Base-by-base conservation (phyloP, 805 yeast species). In the Komagataella pastoris region DNA sequence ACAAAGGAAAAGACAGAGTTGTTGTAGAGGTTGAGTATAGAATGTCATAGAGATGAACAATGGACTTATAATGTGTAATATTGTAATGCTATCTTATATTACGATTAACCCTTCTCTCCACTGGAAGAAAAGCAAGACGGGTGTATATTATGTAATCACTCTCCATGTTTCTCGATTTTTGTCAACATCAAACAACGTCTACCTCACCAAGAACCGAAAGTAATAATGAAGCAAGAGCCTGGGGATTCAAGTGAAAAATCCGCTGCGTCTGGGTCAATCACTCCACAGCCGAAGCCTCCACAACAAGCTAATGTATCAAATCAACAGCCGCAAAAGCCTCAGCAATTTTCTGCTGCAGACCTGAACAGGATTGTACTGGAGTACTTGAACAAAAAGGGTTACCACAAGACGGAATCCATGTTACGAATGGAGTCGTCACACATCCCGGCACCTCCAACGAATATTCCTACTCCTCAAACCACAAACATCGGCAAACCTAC, bases 401-500 rank as follows among this genome's bases (percentile, higher is more conserved):
- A 88, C 62, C 90, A 86, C 58, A 81, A 84, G 58, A 91, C 99
- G 0, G 99, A 93, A 65, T 89, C 96, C 2, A 87, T 90, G 83
- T 74, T 93, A 49, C 78, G 99, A 55, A 80, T 89, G 55, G 99
- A 93, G 64, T 78, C 84, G 56, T 75, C 88, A 0, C 81, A 84
- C 54, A 75, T 76, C 6, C 76, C 80, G 1, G 71, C 77, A 1
- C 75, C 78, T 6, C 69, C 81, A 10, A 68, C 68, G 1, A 72
- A 80, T 1, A 70, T 79, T 14, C 72, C 72, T n/a, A 69, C 66
- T 10, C 75, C 85, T 1, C 65, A 75, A 3, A 75, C 65, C 58
- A 70, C 73, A 1, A 55, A 62, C 43, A 60, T 58, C 49, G 53
- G 55, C 23, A 53, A 55, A 18, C 71, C 71, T 5, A 57, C 64